phyloP scores from a whole-genome alignment of 2,329 filamentous ascomycete genomes.

The Sporothrix humicola region DNA sequence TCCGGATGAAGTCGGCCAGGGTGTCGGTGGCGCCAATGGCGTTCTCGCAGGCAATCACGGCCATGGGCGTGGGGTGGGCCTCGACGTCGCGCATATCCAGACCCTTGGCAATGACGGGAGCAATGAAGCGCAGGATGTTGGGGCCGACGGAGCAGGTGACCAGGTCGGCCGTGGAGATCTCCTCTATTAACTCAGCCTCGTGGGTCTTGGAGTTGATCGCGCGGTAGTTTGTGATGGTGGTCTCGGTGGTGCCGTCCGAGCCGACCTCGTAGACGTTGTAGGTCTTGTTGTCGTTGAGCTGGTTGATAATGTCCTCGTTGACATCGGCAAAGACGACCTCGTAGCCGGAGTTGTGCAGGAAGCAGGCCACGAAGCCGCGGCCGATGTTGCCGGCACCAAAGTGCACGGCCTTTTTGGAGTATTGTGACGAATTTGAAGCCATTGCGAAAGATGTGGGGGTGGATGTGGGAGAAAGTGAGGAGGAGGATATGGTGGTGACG shows the following conservation, averaged over 20 bases:
- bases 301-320: conserved; percentile 79
- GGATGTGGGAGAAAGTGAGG: neutral
- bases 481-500: neutral
- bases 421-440: conserved; percentile 28
- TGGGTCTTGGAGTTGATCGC: conserved; percentile 94
- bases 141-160: conserved; percentile 98
- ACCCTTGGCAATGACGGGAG: conserved; percentile 92
- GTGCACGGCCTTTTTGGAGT: conserved; percentile 73
- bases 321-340: conserved; percentile 98
- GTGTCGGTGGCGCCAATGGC: conserved; percentile 93
- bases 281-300: conserved; percentile 73
- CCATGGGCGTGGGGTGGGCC: conserved; percentile 68
- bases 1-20: conserved; percentile 79
- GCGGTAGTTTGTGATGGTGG: conserved; percentile 91
- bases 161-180: conserved; percentile 85
- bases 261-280: conserved; percentile 96
- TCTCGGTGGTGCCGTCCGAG: conserved; percentile 77
- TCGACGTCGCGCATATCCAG: conserved; percentile 73
- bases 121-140: conserved; percentile 95
- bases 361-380: conserved; percentile 86
- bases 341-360: conserved; percentile 92
- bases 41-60: conserved; percentile 98
- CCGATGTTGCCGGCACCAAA: conserved; percentile 87
- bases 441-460: conserved; percentile 28
- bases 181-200: conserved; percentile 78